Evolutionary conservation across 306 rosid species (phyloP).

Genomic region (Quercus engelmannii): DNA sequence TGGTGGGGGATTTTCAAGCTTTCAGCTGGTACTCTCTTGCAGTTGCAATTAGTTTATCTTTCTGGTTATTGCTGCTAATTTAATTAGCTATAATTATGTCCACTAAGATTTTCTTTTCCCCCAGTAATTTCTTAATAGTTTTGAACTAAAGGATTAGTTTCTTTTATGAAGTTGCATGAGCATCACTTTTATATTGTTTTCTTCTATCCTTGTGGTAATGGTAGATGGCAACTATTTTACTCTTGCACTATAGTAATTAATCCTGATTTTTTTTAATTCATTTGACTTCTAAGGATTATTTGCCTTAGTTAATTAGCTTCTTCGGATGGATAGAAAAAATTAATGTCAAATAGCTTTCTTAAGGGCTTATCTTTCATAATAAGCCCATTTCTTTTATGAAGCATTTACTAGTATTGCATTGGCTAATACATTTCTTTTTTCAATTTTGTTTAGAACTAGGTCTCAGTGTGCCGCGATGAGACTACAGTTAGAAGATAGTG

Average conservation of each 20-base stretch:
- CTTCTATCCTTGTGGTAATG: background rate
- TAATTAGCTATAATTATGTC: background rate
- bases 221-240: background rate
- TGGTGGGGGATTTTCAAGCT: no score
- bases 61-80: background rate
- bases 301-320: background rate
- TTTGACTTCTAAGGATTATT: background rate
- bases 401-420: background rate
- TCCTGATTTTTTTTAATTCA: background rate
- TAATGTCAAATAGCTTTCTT: background rate
- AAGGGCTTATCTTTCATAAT: background rate
- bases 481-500: constrained; percentile 24
- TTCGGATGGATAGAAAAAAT: background rate
- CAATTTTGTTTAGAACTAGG: constrained; percentile 58
- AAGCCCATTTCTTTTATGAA: background rate
- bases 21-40: no score
- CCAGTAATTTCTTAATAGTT: background rate
- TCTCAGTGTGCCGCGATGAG: constrained; percentile 72
- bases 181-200: background rate
- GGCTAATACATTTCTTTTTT: constrained; percentile 6
- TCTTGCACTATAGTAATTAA: background rate
- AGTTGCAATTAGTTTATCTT: background rate
- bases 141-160: background rate
- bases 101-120: background rate
- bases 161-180: background rate